A percentile compares a stretch with the other conserved stretches of the same genome.
Conservation (phyloP, 2,329 filamentous ascomycete genomes). For the Dothistroma septosporum region DNA sequence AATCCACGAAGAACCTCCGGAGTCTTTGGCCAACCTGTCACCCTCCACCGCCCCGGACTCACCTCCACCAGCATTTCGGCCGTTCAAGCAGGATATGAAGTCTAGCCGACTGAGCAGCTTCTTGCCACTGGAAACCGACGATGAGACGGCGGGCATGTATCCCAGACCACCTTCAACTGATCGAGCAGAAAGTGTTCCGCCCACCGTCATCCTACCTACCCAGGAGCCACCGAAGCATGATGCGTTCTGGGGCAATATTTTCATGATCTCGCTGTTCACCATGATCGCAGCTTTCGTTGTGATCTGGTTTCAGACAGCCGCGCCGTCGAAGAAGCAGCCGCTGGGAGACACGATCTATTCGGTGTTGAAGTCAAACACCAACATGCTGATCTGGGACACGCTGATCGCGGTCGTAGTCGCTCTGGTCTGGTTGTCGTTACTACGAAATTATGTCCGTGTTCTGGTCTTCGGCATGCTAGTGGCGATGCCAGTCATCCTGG, state of each 20-base stretch:
- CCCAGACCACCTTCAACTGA: conserved; percentile 48
- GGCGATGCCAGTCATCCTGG: conserved; percentile 77
- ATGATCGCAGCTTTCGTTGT: conserved; percentile 85
- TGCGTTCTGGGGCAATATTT: conserved; percentile 86
- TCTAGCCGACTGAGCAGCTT: conserved; percentile 41
- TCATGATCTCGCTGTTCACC: conserved; percentile 75
- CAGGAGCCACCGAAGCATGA: conserved; percentile 77
- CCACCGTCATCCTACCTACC: conserved; percentile 55
- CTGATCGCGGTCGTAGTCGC: conserved; percentile 85
- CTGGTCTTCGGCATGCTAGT: conserved; percentile 76
- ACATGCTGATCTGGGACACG: conserved; percentile 86
- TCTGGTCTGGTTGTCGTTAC: conserved; percentile 80
- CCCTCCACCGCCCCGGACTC: conserved; percentile 42
- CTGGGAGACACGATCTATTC: conserved; percentile 94
- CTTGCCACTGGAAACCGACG: conserved; percentile 50
- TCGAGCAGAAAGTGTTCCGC: conserved; percentile 50
- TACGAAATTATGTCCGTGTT: conserved; percentile 83
- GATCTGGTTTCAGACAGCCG: conserved; percentile 81
- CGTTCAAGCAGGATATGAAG: conserved; percentile 46
- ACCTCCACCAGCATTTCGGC: conserved; percentile 52
- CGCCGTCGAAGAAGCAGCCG: conserved; percentile 62
- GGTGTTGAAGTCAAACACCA: conserved; percentile 78
- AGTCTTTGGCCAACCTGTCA: conserved; percentile 34
- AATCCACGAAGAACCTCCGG: conserved; percentile 43
- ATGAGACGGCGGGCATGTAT: conserved; percentile 45